These are phyloP conservation scores for Trichoderma sp. DNA, from an alignment of 2,329 filamentous ascomycete species.

Conservation along the genomic window DNA sequence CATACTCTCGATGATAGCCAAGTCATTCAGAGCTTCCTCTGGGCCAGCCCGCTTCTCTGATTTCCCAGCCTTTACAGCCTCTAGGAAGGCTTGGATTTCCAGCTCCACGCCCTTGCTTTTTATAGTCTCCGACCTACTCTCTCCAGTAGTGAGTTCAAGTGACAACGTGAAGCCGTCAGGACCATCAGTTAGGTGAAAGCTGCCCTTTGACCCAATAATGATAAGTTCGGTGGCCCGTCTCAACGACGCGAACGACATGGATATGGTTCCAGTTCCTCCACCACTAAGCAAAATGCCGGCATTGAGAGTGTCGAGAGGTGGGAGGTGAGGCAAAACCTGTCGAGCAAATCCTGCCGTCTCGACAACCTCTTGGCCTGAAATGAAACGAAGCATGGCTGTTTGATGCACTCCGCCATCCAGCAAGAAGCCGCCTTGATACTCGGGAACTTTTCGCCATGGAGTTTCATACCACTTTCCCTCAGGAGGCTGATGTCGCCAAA, in stretches of 20 bases:
- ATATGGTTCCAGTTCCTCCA: conserved; percentile 17
- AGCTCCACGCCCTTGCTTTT: conserved; percentile 11
- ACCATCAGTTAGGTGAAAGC: conserved; percentile 4
- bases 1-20: conserved; percentile 22
- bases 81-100: conserved; percentile 16
- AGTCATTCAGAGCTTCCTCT: conserved; percentile 20
- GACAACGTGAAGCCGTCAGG: not conserved
- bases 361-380: conserved; percentile 20
- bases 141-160: conserved; percentile 9
- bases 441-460: conserved; percentile 16
- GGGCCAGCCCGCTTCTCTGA: conserved; percentile 8
- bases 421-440: conserved; percentile 20
- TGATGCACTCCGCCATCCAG: conserved; percentile 22
- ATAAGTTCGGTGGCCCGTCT: conserved; percentile 8
- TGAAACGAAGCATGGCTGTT: conserved; percentile 18
- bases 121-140: conserved; percentile 9
- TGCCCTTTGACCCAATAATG: conserved; percentile 9
- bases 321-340: conserved; percentile 15
- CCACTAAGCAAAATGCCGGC: conserved; percentile 12
- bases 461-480: conserved; percentile 24
- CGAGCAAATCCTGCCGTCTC: conserved; percentile 17
- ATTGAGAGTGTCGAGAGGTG: conserved; percentile 21
- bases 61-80: conserved; percentile 4
- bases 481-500: conserved; percentile 20
- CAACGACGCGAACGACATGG: conserved; percentile 19